Evolutionary conservation across 805 yeast species (phyloP), one percentile per base, ranked within the genome.

Genomic region (Ogataea zsoltii): DNA sequence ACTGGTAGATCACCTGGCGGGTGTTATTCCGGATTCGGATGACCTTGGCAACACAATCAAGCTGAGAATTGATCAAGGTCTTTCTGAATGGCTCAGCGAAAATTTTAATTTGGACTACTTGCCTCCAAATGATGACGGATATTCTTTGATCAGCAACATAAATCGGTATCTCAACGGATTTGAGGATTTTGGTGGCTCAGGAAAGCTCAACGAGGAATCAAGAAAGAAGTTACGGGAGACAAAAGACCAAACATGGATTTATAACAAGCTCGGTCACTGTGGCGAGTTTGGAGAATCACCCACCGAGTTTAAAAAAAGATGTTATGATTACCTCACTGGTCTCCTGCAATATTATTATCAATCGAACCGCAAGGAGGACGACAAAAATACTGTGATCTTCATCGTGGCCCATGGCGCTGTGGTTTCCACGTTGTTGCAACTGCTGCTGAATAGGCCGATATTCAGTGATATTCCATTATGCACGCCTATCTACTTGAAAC

Each of bases 111-210:
- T 69, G 29, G 63, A 64, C 35, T 65, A 60, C 44, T 60, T 65
- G 37, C 77, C 77, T 2, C 77, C 77, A 6, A 72, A 71, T 48
- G 77, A 73, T 55, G 69, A 68, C 44, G 77, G 77, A 12, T 66
- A 63, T 10, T 62, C 74, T 1, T 56, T 73, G 55, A 57, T 70
- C 17, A 65, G 66, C 48, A 64, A 67, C 38, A 66, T 73, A 7
- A 64, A 69, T 33, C 66, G 66, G 19, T 73, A 71, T 52, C 46
- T 73, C 26, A 63, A 64, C 21, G 50, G 45, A 32, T 50, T 50
- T 1, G 50, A 31, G 11, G 19, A 32, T 30, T 17, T 19, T 17
- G 56, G 59, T 9, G 19, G 45, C 48, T 35, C 23, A 5, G 11
- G 51, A 7, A 44, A 49, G 1, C 55, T 66, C 7, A 51, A 51